Percentiles rank a stretch among this genome's conserved stretches.
phyloP scores from a whole-genome alignment of 2,329 filamentous ascomycete species.

The Aspergillus latus region DNA sequence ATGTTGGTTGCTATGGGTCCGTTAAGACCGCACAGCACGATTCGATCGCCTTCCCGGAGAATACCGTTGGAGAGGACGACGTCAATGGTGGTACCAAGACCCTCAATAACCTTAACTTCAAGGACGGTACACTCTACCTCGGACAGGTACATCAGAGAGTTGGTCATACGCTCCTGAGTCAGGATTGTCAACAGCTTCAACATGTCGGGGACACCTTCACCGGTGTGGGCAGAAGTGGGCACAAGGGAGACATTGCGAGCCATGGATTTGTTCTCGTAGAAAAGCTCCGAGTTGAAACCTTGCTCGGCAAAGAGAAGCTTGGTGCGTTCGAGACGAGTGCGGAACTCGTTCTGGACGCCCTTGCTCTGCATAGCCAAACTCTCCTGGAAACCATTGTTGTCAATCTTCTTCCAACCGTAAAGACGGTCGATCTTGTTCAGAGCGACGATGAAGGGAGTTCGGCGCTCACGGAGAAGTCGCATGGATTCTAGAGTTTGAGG shows the following conservation, averaged over 20 bases:
- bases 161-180: constrained; percentile 96
- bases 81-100: constrained; percentile 97
- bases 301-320: constrained; percentile 95
- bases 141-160: constrained; percentile 94
- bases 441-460: constrained; percentile 97
- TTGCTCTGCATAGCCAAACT: constrained; percentile 87
- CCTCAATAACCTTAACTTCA: constrained; percentile 98
- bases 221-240: constrained; percentile 96
- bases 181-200: constrained; percentile 89
- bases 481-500: constrained; percentile 97
- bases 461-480: constrained; percentile 85
- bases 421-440: constrained; percentile 99
- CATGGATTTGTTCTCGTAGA: constrained; percentile 98
- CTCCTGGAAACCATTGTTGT: constrained; percentile 97
- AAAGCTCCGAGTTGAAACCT: constrained; percentile 96
- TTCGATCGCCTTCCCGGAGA: constrained; percentile 86
- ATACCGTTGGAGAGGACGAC: constrained; percentile 96
- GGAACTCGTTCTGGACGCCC: constrained; percentile 91
- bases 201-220: constrained; percentile 98
- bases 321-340: constrained; percentile 82
- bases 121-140: constrained; percentile 97
- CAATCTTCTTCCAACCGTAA: constrained; percentile 97
- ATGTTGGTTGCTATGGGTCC: constrained; percentile 95
- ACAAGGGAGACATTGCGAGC: constrained; percentile 91
- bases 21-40: constrained; percentile 95